A percentile compares a stretch with the other conserved stretches of the same genome.
Evolutionary conservation across 129 eudicot genomes (phyloP).

Genomic region (Gnaphalium uliginosum): DNA sequence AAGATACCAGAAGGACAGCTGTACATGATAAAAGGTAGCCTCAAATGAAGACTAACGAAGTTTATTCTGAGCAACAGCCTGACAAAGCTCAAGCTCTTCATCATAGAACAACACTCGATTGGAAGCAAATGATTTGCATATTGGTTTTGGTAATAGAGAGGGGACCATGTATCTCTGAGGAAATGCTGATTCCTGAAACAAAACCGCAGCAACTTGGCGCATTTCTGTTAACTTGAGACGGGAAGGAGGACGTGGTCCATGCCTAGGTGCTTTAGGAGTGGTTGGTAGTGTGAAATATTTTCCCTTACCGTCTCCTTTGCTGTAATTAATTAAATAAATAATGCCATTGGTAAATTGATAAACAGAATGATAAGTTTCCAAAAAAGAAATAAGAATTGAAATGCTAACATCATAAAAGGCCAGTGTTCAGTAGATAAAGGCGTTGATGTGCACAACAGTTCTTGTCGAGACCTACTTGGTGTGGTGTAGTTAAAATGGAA

Average conservation of each 20-base stretch:
- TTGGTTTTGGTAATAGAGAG: slow-evolving; percentile 59
- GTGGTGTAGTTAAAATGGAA: slow-evolving; percentile 88
- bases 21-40: slow-evolving; percentile 22
- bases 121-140: slow-evolving; percentile 80
- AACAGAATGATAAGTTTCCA: background rate
- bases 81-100: slow-evolving; percentile 86
- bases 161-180: slow-evolving; percentile 72
- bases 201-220: slow-evolving; percentile 86
- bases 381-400: background rate
- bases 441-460: slow-evolving; percentile 73
- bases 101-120: slow-evolving; percentile 86
- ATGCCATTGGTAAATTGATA: background rate
- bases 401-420: slow-evolving; percentile 71
- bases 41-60: slow-evolving; percentile 53
- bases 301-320: slow-evolving; percentile 65
- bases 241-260: slow-evolving; percentile 97
- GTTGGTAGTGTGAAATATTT: slow-evolving; percentile 48
- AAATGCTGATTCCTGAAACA: slow-evolving; percentile 78
- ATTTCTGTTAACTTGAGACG: slow-evolving; percentile 77
- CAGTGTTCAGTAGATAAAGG: slow-evolving; percentile 81
- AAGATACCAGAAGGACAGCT: slow-evolving; percentile 26
- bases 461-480: slow-evolving; percentile 92
- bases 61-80: slow-evolving; percentile 97
- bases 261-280: slow-evolving; percentile 96
- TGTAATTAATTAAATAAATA: slow-evolving; percentile 26